Base-by-base conservation (phyloP, 345 rosid genomes). In the Turnera subulata region DNA sequence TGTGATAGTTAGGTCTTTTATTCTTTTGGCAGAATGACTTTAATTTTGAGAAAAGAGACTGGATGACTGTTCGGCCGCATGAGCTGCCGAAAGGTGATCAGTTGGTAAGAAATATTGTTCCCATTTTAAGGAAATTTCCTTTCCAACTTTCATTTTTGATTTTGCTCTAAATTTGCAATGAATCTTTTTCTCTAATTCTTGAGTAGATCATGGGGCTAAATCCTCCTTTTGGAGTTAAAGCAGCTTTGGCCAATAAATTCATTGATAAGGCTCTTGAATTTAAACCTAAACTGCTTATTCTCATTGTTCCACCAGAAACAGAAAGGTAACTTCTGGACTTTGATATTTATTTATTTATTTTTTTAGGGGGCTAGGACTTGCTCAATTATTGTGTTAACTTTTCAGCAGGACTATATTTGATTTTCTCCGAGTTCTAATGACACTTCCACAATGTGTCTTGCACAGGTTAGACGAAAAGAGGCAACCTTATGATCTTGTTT, bases 161-260 rank as follows among this genome's bases (percentile, higher is more conserved):
- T 20, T 40, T 16, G 55, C 60, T 20, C 35, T 15, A 6, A 25
- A 13, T 57, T 19, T 17, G 42, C 46, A 7, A 16, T 20, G 25
- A n/a, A 50, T 33, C 63, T 16, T 59, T 17, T 6, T 45, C 59
- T 22, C 45, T 44, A 53, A 21, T 64, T 54, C 33, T 55, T 62
- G 67, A 49, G 61, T 72, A 93, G 99, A 81, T 93, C 62, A 83
- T 89, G 95, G 97, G 99, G 65, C 65, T 89, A 61, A 93, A 89
- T 75, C 99, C 99, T 65, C 99, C 99, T 42, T 93, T 93, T 71
- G 99, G 99, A 64, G 72, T 80, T 58, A 81, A 79, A 66, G 88
- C 84, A 49, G 69, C 72, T 63, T 78, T 76, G 73, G 99, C 96
- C 24, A 85, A 89, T 77, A 73, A 74, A 80, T 86, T 93, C 56